Conservation (phyloP, 768 basidiomycete species). For the Leccinum ochraceum region DNA sequence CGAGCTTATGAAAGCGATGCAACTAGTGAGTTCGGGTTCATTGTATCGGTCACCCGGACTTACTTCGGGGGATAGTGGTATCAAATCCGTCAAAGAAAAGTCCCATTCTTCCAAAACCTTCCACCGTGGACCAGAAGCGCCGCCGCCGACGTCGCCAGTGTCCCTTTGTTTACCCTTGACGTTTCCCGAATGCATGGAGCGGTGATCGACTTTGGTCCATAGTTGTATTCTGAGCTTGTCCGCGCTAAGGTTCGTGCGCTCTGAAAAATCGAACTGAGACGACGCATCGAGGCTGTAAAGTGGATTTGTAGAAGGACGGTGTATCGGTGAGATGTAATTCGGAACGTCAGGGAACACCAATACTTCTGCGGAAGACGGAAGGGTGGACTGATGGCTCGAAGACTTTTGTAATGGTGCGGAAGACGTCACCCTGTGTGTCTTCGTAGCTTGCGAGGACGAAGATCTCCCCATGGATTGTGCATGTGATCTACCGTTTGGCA, state of each 20-base stretch:
- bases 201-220: conserved; percentile 49
- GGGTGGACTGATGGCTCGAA: conserved; percentile 26
- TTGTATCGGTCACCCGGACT: conserved; percentile 27
- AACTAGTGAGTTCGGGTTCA: conserved; percentile 13
- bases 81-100: conserved; percentile 56
- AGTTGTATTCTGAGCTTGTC: conserved; percentile 55
- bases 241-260: conserved; percentile 54
- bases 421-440: conserved; percentile 24
- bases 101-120: conserved; percentile 67
- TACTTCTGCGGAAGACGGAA: conserved; percentile 17
- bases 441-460: conserved; percentile 18
- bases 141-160: conserved; percentile 9
- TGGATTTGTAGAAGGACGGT: conserved; percentile 84
- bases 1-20: conserved; percentile 31
- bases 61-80: conserved; percentile 65
- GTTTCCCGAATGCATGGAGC: conserved; percentile 10
- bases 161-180: conserved; percentile 52
- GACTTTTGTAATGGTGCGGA: conserved; percentile 29
- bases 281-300: conserved; percentile 60
- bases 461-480: conserved; percentile 18
- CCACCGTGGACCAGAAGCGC: conserved; percentile 45
- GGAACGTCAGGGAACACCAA: conserved; percentile 37
- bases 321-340: conserved; percentile 77
- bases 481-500: conserved; percentile 20
- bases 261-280: conserved; percentile 52